Evolutionary conservation across 495 filamentous ascomycete species (phyloP), one percentile per base, ranked within the genome.

Genomic region (Extremus antarcticus): DNA sequence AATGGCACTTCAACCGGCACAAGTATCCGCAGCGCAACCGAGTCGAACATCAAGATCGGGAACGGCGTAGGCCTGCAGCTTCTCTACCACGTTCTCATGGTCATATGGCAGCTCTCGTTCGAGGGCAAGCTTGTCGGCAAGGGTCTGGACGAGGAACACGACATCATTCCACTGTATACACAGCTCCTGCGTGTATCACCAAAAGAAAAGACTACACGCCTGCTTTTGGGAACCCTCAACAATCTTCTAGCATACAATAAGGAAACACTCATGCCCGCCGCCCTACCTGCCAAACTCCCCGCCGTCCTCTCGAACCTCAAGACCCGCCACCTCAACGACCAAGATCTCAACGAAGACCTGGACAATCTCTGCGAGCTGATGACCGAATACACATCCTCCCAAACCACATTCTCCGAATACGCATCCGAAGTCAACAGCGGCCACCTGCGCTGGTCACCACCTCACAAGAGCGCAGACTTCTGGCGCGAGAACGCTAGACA

Each of bases 401-500:
- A 96, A 72, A 98, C 94, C 3, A 98, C 91, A 0, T 94, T 98
- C 61, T 91, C 95, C 70, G 84, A 94, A 66, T 98, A 98, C 68
- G 86, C 88, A 13, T 84, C 86, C 43, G 92, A 98, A 71, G 74
- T 98, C 32, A 80, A 86, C 48, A 82, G 87, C 3, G 91, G 92
- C 35, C 90, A 94, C 66, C 77, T 98, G 40, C 83, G 88, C 62
- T 98, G 92, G 92, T 91, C 86, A 9, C 94, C 92, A 35, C 91
- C 94, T 2, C 92, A 98, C 67, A 87, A 89, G 61, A 90, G 86
- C 71, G 75, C 81, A 17, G 78, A 79, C 17, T 98, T 98, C 75
- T 98, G 92, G 92, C 82, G 80, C 47, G 92, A 96, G 56, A 95
- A 98, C 60, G 88, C 94, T n/a, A 82, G 88, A 40, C 81, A 81